These are phyloP conservation scores for Haberlea rhodopensis DNA, from an alignment of 257 asterid species.

Conservation along the genomic window DNA sequence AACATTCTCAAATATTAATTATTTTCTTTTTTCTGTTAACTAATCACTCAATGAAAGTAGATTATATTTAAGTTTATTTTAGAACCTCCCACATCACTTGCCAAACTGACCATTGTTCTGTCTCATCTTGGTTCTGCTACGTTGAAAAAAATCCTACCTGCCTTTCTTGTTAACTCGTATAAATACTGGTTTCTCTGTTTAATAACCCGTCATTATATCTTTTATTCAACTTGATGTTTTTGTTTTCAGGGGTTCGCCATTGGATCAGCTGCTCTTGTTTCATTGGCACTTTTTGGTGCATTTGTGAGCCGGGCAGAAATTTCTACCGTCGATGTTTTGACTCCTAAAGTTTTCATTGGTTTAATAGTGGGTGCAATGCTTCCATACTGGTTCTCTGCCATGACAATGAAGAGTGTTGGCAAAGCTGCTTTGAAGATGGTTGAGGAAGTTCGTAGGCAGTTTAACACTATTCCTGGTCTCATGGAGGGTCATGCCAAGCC, in stretches of 20 bases:
- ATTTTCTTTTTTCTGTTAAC: too few species aligned
- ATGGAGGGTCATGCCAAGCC: conserved; percentile 81
- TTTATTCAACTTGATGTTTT: neutral
- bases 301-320: conserved; percentile 84
- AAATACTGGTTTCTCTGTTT: neutral
- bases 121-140: too few species aligned
- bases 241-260: conserved; percentile 78
- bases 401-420: conserved; percentile 96
- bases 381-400: conserved; percentile 93
- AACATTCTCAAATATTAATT: neutral
- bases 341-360: conserved; percentile 84
- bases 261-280: conserved; percentile 90
- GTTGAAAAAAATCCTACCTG: neutral
- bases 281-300: conserved; percentile 87
- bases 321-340: conserved; percentile 69
- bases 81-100: neutral
- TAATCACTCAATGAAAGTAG: neutral
- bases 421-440: conserved; percentile 92
- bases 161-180: neutral
- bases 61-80: too few species aligned
- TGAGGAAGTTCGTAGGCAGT: conserved; percentile 86
- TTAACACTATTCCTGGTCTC: conserved; percentile 76
- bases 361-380: conserved; percentile 88
- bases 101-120: too few species aligned
- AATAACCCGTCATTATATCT: neutral